These are phyloP conservation scores for Selaginella tamariscina DNA, from an alignment of 75 land plant species.

Conservation along the genomic window DNA sequence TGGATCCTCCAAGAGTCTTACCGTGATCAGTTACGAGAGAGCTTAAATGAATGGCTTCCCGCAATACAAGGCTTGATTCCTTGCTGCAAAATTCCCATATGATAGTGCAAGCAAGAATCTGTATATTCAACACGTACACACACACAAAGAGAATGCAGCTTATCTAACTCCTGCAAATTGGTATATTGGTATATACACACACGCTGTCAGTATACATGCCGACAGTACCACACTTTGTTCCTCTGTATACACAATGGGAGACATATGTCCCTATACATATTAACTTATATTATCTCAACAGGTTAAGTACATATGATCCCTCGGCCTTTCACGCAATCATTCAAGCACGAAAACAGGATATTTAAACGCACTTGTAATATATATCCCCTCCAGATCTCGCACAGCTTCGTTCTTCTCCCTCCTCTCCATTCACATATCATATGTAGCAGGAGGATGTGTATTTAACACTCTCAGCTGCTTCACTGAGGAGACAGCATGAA, in stretches of 20 bases:
- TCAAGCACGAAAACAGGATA: too few relatives aligned
- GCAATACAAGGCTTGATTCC: not conserved
- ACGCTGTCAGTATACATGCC: too few relatives aligned
- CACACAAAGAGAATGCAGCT: slow-evolving; percentile 3
- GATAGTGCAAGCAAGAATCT: slow-evolving; percentile 1
- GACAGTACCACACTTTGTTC: not conserved
- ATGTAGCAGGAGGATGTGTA: too few relatives aligned
- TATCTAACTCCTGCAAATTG: not conserved
- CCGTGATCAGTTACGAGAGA: not conserved
- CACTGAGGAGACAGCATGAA: too few relatives aligned
- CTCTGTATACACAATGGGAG: not conserved
- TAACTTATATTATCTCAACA: not conserved
- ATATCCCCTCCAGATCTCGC: too few relatives aligned
- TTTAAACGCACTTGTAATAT: too few relatives aligned
- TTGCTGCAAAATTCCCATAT: not conserved
- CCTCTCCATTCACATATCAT: too few relatives aligned
- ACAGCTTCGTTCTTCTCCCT: too few relatives aligned
- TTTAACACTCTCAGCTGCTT: too few relatives aligned
- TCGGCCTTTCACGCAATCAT: too few relatives aligned
- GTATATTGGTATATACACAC: not conserved
- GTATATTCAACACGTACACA: not conserved
- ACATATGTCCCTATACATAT: not conserved
- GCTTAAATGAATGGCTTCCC: not conserved
- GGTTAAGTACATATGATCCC: too few relatives aligned
- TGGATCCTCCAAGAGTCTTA: too few relatives aligned